Evolutionary conservation across 495 filamentous ascomycete genomes (phyloP).

Genomic region (Lasiosphaeria hispida): DNA sequence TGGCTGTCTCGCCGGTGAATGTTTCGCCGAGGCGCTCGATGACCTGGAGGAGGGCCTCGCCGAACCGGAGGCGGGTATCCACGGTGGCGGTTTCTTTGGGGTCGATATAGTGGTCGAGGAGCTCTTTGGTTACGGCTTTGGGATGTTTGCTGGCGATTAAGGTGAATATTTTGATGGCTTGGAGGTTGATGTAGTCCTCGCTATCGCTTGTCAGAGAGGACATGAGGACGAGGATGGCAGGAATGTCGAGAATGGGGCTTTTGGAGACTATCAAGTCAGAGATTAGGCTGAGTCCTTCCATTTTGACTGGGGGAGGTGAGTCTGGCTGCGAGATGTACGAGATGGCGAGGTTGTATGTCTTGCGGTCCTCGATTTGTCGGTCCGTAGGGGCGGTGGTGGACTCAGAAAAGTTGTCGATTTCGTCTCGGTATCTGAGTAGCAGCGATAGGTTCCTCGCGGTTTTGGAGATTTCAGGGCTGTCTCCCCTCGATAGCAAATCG

Average conservation of each 20-base stretch:
- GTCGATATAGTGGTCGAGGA: constrained; percentile 70
- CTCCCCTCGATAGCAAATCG: constrained; percentile 40
- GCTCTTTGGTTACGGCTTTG: constrained; percentile 59
- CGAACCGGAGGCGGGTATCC: constrained; percentile 68
- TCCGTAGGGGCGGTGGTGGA: constrained; percentile 30
- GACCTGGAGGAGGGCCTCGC: constrained; percentile 68
- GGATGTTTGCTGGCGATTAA: constrained; percentile 65
- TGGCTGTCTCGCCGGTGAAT: constrained; percentile 56
- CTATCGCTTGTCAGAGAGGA: constrained; percentile 64
- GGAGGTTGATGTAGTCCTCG: constrained; percentile 75
- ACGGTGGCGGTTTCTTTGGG: constrained; percentile 54
- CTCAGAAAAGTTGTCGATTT: constrained; percentile 40
- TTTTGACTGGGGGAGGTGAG: constrained; percentile 70
- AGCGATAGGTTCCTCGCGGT: constrained; percentile 59
- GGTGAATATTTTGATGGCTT: constrained; percentile 64
- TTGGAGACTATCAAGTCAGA: constrained; percentile 59
- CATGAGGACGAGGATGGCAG: constrained; percentile 62
- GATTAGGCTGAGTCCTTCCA: constrained; percentile 72
- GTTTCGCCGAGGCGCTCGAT: constrained; percentile 64
- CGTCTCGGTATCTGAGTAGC: constrained; percentile 55
- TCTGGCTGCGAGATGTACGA: constrained; percentile 65
- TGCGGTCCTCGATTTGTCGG: constrained; percentile 60
- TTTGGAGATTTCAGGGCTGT: constrained; percentile 35
- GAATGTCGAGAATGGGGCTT: constrained; percentile 69
- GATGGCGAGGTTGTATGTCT: constrained; percentile 68